Conservation (phyloP, 2,329 filamentous ascomycete species). For the Pyrenophora tritici-repentis region DNA sequence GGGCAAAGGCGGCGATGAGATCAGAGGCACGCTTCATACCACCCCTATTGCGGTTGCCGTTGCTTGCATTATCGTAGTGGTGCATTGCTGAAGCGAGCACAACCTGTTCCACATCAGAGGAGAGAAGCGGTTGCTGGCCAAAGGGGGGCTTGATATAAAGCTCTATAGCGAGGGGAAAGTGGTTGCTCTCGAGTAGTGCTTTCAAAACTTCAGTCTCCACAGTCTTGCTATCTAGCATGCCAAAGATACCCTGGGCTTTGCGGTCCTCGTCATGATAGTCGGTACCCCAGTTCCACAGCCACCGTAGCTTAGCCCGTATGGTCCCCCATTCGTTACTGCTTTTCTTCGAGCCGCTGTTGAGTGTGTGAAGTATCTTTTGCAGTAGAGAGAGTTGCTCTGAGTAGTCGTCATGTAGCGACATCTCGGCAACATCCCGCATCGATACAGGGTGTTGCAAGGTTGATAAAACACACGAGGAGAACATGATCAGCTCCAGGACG, state of each 20-base stretch:
- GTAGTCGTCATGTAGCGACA: slow-evolving; percentile 66
- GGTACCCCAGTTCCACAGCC: slow-evolving; percentile 74
- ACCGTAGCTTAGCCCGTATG: slow-evolving; percentile 68
- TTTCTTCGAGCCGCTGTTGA: slow-evolving; percentile 59
- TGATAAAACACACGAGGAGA: slow-evolving; percentile 52
- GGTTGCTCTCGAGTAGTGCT: slow-evolving; percentile 64
- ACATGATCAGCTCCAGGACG: slow-evolving; percentile 66
- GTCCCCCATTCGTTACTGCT: slow-evolving; percentile 60
- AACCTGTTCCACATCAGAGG: slow-evolving; percentile 61
- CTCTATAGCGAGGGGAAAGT: slow-evolving; percentile 65
- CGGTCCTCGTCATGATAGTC: slow-evolving; percentile 49
- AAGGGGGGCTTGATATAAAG: slow-evolving; percentile 65
- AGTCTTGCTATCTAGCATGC: slow-evolving; percentile 63
- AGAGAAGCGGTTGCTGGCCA: slow-evolving; percentile 56
- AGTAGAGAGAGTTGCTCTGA: slow-evolving; percentile 68
- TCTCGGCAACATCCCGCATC: slow-evolving; percentile 56
- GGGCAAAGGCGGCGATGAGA: slow-evolving; percentile 65
- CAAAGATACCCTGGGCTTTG: slow-evolving; percentile 57
- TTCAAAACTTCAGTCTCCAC: slow-evolving; percentile 75
- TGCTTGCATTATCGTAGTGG: slow-evolving; percentile 80
- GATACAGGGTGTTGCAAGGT: slow-evolving; percentile 50
- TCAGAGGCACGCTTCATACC: slow-evolving; percentile 74
- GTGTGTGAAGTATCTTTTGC: slow-evolving; percentile 61
- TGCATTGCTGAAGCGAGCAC: slow-evolving; percentile 68
- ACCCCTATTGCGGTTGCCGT: slow-evolving; percentile 76